Percentiles rank a stretch among this genome's conserved stretches.
Evolutionary conservation across 257 asterid species (phyloP).

Genomic region (Scutellaria galericulata): DNA sequence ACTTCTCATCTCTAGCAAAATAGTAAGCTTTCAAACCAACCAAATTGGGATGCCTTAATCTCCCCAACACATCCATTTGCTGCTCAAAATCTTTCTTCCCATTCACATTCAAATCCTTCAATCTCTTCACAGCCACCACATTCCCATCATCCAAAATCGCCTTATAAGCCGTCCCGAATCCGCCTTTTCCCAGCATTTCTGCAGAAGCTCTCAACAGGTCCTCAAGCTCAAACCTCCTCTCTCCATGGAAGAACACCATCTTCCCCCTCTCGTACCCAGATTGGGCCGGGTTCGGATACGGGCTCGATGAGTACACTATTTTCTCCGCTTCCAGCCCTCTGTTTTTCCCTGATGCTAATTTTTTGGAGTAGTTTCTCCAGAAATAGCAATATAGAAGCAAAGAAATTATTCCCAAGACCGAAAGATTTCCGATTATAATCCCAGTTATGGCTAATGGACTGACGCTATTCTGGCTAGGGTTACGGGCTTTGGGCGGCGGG

Average conservation of each 20-base stretch:
- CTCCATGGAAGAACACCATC: slow-evolving; percentile 88
- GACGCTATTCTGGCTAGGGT: slow-evolving; percentile 43
- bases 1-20: slow-evolving; percentile 86
- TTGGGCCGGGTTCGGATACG: slow-evolving; percentile 64
- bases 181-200: slow-evolving; percentile 93
- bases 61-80: slow-evolving; percentile 92
- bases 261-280: slow-evolving; percentile 68
- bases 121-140: slow-evolving; percentile 88
- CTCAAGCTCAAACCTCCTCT: slow-evolving; percentile 85
- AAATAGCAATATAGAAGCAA: slow-evolving; percentile 70
- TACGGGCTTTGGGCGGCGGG: slow-evolving; percentile 47
- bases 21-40: slow-evolving; percentile 81
- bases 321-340: slow-evolving; percentile 56
- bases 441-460: slow-evolving; percentile 61
- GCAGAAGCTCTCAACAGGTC: slow-evolving; percentile 93
- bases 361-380: slow-evolving; percentile 51
- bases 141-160: slow-evolving; percentile 88
- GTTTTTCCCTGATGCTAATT: slow-evolving; percentile 38
- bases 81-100: slow-evolving; percentile 87
- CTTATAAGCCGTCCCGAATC: slow-evolving; percentile 88
- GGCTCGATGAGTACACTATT: slow-evolving; percentile 77
- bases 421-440: slow-evolving; percentile 68
- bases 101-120: slow-evolving; percentile 69
- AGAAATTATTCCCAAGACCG: slow-evolving; percentile 58
- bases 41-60: slow-evolving; percentile 77